A percentile compares a stretch with the other conserved stretches of the same genome.
These are phyloP conservation scores for Desmodesmus armatus DNA, from an alignment of 139 green algal species.

Conservation along the genomic window DNA sequence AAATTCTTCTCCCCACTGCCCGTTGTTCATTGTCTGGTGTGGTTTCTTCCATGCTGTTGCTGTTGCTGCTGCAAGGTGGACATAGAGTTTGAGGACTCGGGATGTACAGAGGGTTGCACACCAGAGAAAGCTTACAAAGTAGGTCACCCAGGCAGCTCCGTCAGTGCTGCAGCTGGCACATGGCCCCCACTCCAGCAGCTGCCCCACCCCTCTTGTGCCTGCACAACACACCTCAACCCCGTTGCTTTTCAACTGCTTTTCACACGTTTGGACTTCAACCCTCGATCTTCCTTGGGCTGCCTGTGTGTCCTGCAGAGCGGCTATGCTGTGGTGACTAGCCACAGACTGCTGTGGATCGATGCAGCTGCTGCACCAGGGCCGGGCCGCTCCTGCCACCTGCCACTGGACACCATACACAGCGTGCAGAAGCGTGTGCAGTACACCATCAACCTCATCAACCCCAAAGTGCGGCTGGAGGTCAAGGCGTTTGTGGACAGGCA, in stretches of 20 bases:
- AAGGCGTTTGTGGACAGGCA: conserved; percentile 45
- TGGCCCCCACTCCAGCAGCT: neutral
- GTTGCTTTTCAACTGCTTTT: neutral
- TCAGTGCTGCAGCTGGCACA: neutral
- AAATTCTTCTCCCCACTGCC: no score
- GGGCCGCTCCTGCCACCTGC: conserved; percentile 48
- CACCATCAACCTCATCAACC: conserved; percentile 43
- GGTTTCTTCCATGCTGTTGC: no score
- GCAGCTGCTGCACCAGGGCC: neutral
- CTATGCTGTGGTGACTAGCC: conserved; percentile 63
- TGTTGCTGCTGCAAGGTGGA: conserved; percentile 68
- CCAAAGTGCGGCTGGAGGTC: conserved; percentile 54
- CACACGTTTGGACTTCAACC: neutral
- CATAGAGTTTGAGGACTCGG: conserved; percentile 64
- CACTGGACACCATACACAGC: conserved; percentile 37
- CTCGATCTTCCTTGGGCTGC: neutral
- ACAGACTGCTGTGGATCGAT: conserved; percentile 68
- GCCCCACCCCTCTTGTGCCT: neutral
- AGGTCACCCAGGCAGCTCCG: no score
- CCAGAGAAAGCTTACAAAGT: no score
- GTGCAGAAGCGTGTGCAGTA: conserved; percentile 29
- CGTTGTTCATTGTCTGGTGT: no score
- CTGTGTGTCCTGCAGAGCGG: conserved; percentile 46
- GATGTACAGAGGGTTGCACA: conserved; percentile 60
- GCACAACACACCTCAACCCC: neutral